Evolutionary conservation across 2,329 filamentous ascomycete genomes (phyloP), one percentile per base, ranked within the genome.

Genomic region (Ceratocystis cubensis): DNA sequence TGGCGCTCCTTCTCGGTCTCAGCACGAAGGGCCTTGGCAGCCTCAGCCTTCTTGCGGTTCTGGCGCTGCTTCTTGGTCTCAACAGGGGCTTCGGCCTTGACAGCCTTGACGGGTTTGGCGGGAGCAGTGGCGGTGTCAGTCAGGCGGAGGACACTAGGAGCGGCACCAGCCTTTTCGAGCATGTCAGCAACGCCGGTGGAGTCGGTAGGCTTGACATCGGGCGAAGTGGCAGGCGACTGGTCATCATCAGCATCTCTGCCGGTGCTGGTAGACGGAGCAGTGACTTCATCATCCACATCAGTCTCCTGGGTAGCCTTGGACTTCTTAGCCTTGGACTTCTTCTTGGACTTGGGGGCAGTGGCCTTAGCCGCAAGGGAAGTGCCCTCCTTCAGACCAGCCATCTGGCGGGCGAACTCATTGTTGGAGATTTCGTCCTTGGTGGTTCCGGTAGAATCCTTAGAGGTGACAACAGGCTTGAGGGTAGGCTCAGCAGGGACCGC

Each of bases 21-120:
- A 73, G 92, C 87, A 37, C 88, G 85, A 67, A 84, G 81, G 37
- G 81, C 79, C 80, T 90, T 94, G 72, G 86, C 85, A 67, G 85
- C 87, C 77, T 96, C 91, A 46, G 84, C 86, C 84, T 96, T 96
- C 79, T 88, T 85, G 71, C 87, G 84, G 78, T 96, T 94, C 79
- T 96, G 92, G 68, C 91, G 87, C 79, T 96, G 90, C 81, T 96
- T 96, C 87, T 96, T 96, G 22, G 88, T 88, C 80, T 96, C 89
- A 20, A 82, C 83, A 62, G 83, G 81, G 75, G 89, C 85, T 70
- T 83, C 80, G 50, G 81, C 78, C 78, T 86, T 84, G 70, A 80
- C 77, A 72, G 82, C 79, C 77, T 85, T 85, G 69, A 81, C 78
- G 76, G 86, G 86, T 69, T 83, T 79, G 73, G 82, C 77, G 81